Evolutionary conservation across 2,329 filamentous ascomycete species (phyloP).

Genomic region (Botrytis fabae): DNA sequence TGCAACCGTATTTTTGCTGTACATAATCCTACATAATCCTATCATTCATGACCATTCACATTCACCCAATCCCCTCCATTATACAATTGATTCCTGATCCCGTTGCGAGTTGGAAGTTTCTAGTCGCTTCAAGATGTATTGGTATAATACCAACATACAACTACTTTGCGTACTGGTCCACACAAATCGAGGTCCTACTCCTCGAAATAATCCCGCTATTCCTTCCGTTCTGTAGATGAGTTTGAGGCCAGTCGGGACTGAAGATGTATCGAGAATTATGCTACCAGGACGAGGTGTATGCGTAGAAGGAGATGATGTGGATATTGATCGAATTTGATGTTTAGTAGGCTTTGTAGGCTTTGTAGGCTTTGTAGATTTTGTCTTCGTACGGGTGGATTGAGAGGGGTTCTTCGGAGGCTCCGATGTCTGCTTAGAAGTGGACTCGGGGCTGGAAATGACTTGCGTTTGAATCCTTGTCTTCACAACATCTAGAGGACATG

Average conservation of each 20-base stretch:
- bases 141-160: conserved; percentile 95
- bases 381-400: conserved; percentile 29
- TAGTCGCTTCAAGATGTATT: conserved; percentile 78
- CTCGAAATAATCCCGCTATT: conserved; percentile 85
- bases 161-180: conserved; percentile 98
- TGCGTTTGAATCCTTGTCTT: conserved; percentile 97
- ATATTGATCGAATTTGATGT: conserved; percentile 70
- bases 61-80: conserved; percentile 20
- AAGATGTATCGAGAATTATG: conserved; percentile 82
- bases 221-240: conserved; percentile 92
- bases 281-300: conserved; percentile 77
- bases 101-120: conserved; percentile 48
- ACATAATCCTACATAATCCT: conserved; percentile 24
- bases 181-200: conserved; percentile 86
- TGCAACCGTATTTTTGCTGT: conserved; percentile 18
- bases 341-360: conserved; percentile 33
- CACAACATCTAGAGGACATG: conserved; percentile 94
- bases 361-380: conserved; percentile 29
- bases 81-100: conserved; percentile 33
- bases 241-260: conserved; percentile 77
- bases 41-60: background rate
- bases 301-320: conserved; percentile 85
- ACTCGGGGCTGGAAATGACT: conserved; percentile 52
- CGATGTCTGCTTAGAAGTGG: conserved; percentile 33
- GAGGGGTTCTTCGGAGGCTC: conserved; percentile 21